Base-by-base conservation (phyloP, 495 filamentous ascomycete genomes). In the Penicillium atrosanguineum region DNA sequence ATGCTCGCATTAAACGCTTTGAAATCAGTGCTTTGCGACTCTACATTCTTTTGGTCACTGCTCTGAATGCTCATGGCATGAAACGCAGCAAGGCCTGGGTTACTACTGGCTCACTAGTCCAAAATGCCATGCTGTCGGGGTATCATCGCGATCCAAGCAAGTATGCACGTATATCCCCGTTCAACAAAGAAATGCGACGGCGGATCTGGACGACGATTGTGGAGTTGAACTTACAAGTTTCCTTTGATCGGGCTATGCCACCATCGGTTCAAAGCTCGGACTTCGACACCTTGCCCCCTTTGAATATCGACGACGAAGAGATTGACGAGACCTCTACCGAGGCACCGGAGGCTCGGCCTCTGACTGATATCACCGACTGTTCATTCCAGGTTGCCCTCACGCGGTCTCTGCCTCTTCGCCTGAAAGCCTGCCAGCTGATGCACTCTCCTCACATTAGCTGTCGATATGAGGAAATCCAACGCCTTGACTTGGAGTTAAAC, bases 121-220 rank as follows among this genome's bases (percentile, higher is more conserved):
- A 83, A 50, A 76, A 77, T 20, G 78, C 81, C 6, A 78, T 82
- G 79, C 63, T 76, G 50, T 73, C 80, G 50, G 80, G 80, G 0
- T 83, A 81, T 41, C 81, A 84, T 50, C 73, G 81, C 18, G 79
- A 84, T 49, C 74, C 81, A 6, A 74, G 67, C 43, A 60, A 77
- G 40, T 82, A 81, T 50, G 61, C 73, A 6, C 69, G 69, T 20
- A 81, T 88, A 38, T 76, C 80, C 0, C 66, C 75, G 0, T 79
- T 86, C 26, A 71, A 74, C 14, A 76, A 81, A 43, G 87, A 90
- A 65, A 81, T 87, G 74, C 78, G 85, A n/a, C 69, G 86, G 41
- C 74, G 87, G 19, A 70, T 90, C 12, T 89, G 86, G 86, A 79
- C 77, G n/a, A 84, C 83, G 1, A 80, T 87, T 15, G 51, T 87